Conservation (phyloP, 2,329 filamentous ascomycete genomes). For the Sarocladium strictum region DNA sequence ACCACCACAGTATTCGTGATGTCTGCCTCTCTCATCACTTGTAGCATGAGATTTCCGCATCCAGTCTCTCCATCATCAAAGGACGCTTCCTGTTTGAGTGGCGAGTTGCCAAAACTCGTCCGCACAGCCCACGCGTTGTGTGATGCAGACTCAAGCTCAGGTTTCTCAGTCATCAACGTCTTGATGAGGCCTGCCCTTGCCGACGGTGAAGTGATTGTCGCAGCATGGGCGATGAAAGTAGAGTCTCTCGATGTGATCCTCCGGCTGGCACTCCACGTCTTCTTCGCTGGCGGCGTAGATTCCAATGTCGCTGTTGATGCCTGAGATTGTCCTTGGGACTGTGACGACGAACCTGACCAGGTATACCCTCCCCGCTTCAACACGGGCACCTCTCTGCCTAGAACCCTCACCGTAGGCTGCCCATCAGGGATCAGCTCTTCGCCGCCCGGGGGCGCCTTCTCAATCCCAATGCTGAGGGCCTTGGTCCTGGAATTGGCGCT, state of each 20-base stretch:
- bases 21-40: slow-evolving; percentile 44
- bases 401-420: slow-evolving; percentile 65
- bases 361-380: slow-evolving; percentile 72
- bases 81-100: slow-evolving; percentile 41
- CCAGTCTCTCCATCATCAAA: slow-evolving; percentile 59
- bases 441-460: slow-evolving; percentile 57
- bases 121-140: slow-evolving; percentile 52
- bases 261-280: slow-evolving; percentile 45
- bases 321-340: slow-evolving; percentile 6
- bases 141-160: slow-evolving; percentile 44
- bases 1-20: slow-evolving; percentile 50
- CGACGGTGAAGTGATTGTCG: slow-evolving; percentile 28
- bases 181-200: slow-evolving; percentile 39
- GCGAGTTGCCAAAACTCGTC: slow-evolving; percentile 29
- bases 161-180: slow-evolving; percentile 41
- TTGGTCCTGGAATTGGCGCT: slow-evolving; percentile 75
- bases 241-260: slow-evolving; percentile 47
- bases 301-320: not conserved
- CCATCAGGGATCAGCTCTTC: slow-evolving; percentile 69
- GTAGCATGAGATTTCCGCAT: slow-evolving; percentile 50
- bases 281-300: slow-evolving; percentile 14
- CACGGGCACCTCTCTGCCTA: slow-evolving; percentile 69
- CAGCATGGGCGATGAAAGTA: slow-evolving; percentile 50
- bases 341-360: slow-evolving; percentile 21
- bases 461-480: slow-evolving; percentile 68